A percentile compares a stretch with the other conserved stretches of the same genome.
Conservation (phyloP, 768 basidiomycete species). For the Kwoniella sp. region DNA sequence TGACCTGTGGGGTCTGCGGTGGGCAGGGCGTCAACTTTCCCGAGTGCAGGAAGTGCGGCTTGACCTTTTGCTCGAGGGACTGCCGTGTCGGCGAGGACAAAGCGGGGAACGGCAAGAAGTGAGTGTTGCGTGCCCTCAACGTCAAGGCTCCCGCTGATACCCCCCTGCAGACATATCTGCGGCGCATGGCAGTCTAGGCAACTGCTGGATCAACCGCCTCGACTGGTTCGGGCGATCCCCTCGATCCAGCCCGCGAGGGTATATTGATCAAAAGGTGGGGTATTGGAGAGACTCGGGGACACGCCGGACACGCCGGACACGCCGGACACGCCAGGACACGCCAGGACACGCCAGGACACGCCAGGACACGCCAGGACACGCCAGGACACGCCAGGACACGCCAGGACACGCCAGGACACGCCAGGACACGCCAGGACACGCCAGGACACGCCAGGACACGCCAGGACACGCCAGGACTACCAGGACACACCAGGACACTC, state of each 20-base stretch:
- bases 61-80: conserved; percentile 38
- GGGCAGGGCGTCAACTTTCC: conserved; percentile 42
- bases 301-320: too few species aligned
- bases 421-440: too few species aligned
- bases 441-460: too few species aligned
- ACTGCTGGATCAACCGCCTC: too few species aligned
- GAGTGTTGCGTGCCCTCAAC: conserved; percentile 3
- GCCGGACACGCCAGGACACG: too few species aligned
- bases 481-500: too few species aligned
- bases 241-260: conserved; percentile 3
- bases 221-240: too few species aligned
- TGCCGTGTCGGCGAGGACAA: conserved; percentile 33
- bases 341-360: too few species aligned
- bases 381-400: too few species aligned
- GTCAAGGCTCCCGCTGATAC: not conserved
- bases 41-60: conserved; percentile 41
- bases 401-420: too few species aligned
- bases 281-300: not conserved
- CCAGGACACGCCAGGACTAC: too few species aligned
- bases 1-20: conserved; percentile 33
- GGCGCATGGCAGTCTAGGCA: conserved; percentile 31
- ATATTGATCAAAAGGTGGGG: not conserved
- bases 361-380: too few species aligned
- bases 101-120: conserved; percentile 43
- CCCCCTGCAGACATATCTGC: conserved; percentile 26